phyloP scores from a whole-genome alignment of 257 asterid genomes.

The Scutellaria barbata region DNA sequence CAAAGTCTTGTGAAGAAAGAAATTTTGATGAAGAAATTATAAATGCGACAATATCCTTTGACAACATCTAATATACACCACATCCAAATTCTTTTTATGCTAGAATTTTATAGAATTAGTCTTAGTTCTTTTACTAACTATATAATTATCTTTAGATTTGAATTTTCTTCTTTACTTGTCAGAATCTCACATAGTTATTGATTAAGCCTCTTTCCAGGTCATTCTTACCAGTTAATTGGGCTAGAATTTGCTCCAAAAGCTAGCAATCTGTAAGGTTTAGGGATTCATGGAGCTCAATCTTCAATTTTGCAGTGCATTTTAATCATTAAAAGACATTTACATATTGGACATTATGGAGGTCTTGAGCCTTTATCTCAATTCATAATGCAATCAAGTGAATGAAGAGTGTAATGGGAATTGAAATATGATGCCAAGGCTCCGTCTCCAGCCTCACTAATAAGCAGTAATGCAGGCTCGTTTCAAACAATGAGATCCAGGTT shows the following conservation, averaged over 20 bases:
- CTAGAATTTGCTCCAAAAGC: not conserved
- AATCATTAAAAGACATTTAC: not conserved
- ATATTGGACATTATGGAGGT: not conserved
- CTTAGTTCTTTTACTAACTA: not conserved
- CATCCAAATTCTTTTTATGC: conserved; percentile 15
- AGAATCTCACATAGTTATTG: not conserved
- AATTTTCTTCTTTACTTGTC: not conserved
- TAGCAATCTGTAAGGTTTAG: conserved; percentile 15
- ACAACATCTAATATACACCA: conserved; percentile 11
- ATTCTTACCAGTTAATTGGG: not conserved
- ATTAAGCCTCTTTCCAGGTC: not conserved
- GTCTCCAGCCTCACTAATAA: not conserved
- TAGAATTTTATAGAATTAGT: not conserved
- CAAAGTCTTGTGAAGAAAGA: not conserved
- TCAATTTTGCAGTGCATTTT: not conserved
- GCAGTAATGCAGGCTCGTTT: not conserved
- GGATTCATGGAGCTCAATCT: not conserved
- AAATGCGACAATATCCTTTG: conserved; percentile 11
- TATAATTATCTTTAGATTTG: not conserved
- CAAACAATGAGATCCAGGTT: not conserved
- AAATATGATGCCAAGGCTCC: conserved; percentile 13
- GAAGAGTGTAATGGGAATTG: not conserved
- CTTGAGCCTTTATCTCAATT: conserved; percentile 2
- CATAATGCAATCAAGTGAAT: conserved; percentile 25
- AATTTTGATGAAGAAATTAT: conserved; percentile 7